Evolutionary conservation across 345 rosid species (phyloP), one percentile per base, ranked within the genome.

Genomic region (Raphanus raphanistrum): DNA sequence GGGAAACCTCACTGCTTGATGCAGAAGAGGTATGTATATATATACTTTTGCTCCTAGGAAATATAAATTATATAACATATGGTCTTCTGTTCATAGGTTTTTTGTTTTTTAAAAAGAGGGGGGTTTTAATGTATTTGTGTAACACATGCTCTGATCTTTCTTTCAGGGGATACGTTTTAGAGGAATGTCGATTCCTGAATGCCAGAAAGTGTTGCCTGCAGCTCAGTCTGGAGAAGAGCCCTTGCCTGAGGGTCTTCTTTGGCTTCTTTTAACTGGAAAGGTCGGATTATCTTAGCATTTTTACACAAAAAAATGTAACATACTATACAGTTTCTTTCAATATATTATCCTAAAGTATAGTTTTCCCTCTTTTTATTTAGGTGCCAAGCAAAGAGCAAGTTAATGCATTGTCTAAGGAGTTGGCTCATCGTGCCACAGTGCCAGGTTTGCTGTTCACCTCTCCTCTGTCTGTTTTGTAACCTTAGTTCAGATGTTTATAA

Each of bases 241-340:
- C 25, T 82, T 92, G 77, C 99, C 98, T 0, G 99, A 92, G 84
- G 98, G 97, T 77, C 97, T 95, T 73, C 81, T 95, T 5, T 95
- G 99, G 99, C 97, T 92, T 84, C 94, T 95, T 63, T 81, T 95
- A 84, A 92, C 99, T 5, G 99, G 97, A 84, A 92, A 92, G 96
- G 99, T 95, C 1, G 1, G 5, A 73, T 52, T 15, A 1, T 60
- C 59, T 54, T 55, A 16, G 9, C 68, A 31, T 17, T 52, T 31
- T 45, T 5, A 29, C 6, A 4, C 59, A 4, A 59, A 54, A 28
- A 70, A 66, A 71, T 76, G 36, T 66, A 26, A 29, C 58, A n/a
- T 27, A 31, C 2, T 25, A 33, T 54, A 65, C 13, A 5, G 55
- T 63, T 62, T 25, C 55, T 16, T 2, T 8, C 5, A 10, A 13